phyloP scores from a whole-genome alignment of 352 stramenopile species.

The Phytophthora crassamura region DNA sequence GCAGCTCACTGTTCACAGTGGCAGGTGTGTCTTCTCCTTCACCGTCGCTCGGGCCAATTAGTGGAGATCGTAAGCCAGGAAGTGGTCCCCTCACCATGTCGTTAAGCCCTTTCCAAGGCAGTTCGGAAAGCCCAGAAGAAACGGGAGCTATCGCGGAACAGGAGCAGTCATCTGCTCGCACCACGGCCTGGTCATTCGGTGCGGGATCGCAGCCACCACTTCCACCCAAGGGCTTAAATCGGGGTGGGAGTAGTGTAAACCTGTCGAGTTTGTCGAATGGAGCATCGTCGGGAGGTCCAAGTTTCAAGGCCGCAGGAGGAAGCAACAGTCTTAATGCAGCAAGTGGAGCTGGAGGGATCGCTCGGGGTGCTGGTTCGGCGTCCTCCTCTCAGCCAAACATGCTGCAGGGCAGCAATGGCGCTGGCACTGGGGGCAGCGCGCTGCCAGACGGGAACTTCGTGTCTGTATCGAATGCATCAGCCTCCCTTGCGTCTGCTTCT shows the following conservation, averaged over 20 bases:
- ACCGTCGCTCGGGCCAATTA: slow-evolving; percentile 21
- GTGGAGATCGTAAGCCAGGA: slow-evolving; percentile 33
- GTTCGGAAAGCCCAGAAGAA: slow-evolving; percentile 28
- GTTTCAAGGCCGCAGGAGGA: slow-evolving; percentile 26
- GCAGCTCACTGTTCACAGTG: slow-evolving; percentile 77
- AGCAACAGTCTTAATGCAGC: slow-evolving; percentile 39
- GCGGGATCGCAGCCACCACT: slow-evolving; percentile 39
- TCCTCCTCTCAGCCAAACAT: slow-evolving; percentile 34
- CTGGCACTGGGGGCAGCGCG: slow-evolving; percentile 5
- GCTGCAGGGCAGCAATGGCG: slow-evolving; percentile 21
- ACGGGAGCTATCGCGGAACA: slow-evolving; percentile 6
- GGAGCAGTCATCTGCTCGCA: slow-evolving; percentile 30
- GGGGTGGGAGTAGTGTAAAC: slow-evolving; percentile 33
- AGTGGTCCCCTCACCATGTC: slow-evolving; percentile 28
- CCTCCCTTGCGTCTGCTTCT: slow-evolving; percentile 37
- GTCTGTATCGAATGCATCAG: slow-evolving; percentile 50
- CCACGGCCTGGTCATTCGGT: slow-evolving; percentile 38
- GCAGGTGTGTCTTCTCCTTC: slow-evolving; percentile 27
- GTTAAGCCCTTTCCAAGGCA: slow-evolving; percentile 35
- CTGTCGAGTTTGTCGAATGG: slow-evolving; percentile 28
- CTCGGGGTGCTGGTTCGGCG: slow-evolving; percentile 16
- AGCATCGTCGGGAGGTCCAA: slow-evolving; percentile 10
- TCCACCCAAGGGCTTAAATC: slow-evolving; percentile 37
- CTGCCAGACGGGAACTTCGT: slow-evolving; percentile 36
- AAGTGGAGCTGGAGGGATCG: slow-evolving; percentile 28